Percentiles rank a stretch among this genome's conserved stretches.
phyloP scores from a whole-genome alignment of 495 filamentous ascomycete species.

The Margaritispora aquatica region DNA sequence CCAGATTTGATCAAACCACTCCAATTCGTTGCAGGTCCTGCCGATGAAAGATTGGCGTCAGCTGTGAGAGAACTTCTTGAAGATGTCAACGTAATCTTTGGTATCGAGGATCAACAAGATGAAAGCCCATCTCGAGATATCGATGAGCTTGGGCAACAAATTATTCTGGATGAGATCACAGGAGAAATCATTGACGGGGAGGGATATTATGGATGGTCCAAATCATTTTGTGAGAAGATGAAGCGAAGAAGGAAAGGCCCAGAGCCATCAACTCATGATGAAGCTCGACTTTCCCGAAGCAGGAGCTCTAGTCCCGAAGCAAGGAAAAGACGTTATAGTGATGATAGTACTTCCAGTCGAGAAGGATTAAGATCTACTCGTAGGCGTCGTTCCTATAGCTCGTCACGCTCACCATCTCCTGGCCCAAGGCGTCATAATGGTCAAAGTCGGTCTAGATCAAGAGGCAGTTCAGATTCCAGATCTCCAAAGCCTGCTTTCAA shows the following conservation, averaged over 20 bases:
- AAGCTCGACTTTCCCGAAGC: conserved; percentile 28
- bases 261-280: conserved; percentile 8
- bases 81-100: conserved; percentile 61
- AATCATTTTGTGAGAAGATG: conserved; percentile 75
- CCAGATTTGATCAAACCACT: conserved; percentile 66
- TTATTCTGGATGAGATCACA: conserved; percentile 53
- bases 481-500: conserved; percentile 20
- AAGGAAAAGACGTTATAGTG: conserved; percentile 17
- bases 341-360: conserved; percentile 14
- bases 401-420: conserved; percentile 43
- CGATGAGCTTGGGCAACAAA: conserved; percentile 65
- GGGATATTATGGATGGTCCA: conserved; percentile 85
- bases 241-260: conserved; percentile 46
- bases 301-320: conserved; percentile 19
- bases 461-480: conserved; percentile 24
- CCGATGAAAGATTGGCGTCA: conserved; percentile 54
- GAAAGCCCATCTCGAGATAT: conserved; percentile 42
- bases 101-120: conserved; percentile 30
- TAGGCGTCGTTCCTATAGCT: conserved; percentile 16
- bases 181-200: conserved; percentile 57
- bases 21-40: conserved; percentile 65
- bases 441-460: conserved; percentile 28
- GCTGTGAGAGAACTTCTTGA: conserved; percentile 64
- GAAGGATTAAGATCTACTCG: conserved; percentile 10
- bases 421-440: conserved; percentile 5